Percentiles rank a stretch among this genome's conserved stretches.
Evolutionary conservation across 257 asterid genomes (phyloP).

Genomic region (Asclepias syriaca): DNA sequence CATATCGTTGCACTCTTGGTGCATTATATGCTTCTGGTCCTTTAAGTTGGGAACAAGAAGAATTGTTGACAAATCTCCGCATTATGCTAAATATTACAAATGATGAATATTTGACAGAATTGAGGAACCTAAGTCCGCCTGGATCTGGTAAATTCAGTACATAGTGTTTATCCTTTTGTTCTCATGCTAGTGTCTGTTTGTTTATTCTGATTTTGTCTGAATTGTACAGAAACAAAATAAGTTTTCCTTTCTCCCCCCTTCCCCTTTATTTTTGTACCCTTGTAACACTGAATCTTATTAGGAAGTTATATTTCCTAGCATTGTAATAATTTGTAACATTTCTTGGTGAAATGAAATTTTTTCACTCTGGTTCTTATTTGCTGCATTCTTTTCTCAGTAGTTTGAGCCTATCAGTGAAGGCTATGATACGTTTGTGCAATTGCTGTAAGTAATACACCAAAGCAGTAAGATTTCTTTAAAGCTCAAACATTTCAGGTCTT

Average conservation of each 20-base stretch:
- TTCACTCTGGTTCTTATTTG: conserved; percentile 1
- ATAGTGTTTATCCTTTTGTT: conserved; percentile 5
- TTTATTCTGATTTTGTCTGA: conserved; percentile 10
- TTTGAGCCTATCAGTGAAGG: not conserved
- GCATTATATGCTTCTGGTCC: conserved; percentile 46
- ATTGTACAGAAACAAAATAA: conserved; percentile 21
- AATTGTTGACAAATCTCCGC: conserved; percentile 39
- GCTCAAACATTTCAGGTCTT: not conserved
- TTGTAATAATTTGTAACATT: conserved; percentile 21
- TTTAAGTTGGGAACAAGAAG: conserved; percentile 46
- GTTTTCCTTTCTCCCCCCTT: conserved; percentile 1
- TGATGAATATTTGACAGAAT: conserved; percentile 38
- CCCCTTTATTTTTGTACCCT: conserved; percentile 2
- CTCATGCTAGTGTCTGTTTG: conserved; percentile 15
- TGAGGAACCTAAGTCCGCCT: conserved; percentile 31
- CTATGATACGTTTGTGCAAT: not conserved
- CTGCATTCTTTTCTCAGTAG: not conserved
- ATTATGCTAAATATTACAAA: conserved; percentile 38
- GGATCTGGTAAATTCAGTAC: conserved; percentile 13
- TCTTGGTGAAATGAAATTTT: conserved; percentile 13
- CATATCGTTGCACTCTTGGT: conserved; percentile 38
- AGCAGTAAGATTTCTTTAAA: not conserved
- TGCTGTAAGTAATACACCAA: not conserved
- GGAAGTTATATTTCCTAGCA: conserved; percentile 18
- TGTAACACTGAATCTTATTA: conserved; percentile 7